Evolutionary conservation across 257 asterid species (phyloP).

Genomic region (Cinchona pubescens): DNA sequence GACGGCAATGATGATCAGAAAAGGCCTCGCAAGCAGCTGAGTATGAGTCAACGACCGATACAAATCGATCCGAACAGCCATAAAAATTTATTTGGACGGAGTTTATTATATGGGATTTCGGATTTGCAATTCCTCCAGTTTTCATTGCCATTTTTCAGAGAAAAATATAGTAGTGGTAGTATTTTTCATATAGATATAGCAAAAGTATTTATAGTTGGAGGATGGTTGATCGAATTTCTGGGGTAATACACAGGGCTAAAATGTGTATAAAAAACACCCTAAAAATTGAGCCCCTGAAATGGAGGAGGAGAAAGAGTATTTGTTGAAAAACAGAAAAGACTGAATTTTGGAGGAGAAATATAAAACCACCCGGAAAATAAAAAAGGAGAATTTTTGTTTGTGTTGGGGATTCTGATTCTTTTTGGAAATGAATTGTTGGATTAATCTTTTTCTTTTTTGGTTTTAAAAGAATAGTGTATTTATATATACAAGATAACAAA

Average conservation of each 20-base stretch:
- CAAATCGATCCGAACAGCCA: conserved; percentile 12
- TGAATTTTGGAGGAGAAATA: too few relatives aligned
- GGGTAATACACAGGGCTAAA: not conserved
- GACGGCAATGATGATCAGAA: conserved; percentile 37
- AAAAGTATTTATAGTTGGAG: not conserved
- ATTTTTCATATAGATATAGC: not conserved
- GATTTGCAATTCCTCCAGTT: conserved; percentile 21
- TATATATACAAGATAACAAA: too few relatives aligned
- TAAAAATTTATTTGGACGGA: conserved; percentile 4
- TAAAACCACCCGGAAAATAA: too few relatives aligned
- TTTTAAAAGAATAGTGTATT: too few relatives aligned
- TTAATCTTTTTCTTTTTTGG: not conserved
- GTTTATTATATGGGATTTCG: conserved; percentile 29
- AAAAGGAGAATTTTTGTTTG: not conserved
- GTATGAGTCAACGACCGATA: conserved; percentile 40
- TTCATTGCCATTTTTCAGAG: conserved; percentile 33
- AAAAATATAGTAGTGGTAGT: too few relatives aligned
- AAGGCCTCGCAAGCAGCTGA: conserved; percentile 71
- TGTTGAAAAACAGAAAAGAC: too few relatives aligned
- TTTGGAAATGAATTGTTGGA: not conserved
- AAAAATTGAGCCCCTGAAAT: conserved; percentile 3
- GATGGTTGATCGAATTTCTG: not conserved
- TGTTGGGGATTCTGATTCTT: not conserved
- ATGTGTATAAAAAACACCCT: too few relatives aligned
- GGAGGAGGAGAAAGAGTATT: too few relatives aligned